Base-by-base conservation (phyloP, 495 filamentous ascomycete species). In the Sporormia fimetaria region DNA sequence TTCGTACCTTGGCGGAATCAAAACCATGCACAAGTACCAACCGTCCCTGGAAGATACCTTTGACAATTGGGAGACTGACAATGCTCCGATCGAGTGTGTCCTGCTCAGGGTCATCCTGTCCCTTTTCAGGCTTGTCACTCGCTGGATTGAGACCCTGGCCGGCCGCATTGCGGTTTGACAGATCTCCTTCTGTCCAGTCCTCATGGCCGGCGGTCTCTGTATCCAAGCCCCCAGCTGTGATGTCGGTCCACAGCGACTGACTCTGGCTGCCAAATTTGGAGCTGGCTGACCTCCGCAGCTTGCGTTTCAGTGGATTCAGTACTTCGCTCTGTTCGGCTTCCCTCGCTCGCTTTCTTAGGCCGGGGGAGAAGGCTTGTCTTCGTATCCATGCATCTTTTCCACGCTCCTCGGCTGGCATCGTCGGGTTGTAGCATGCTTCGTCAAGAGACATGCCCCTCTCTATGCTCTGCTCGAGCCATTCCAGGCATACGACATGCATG, bases 391-490 rank as follows among this genome's bases (percentile, higher is more conserved):
- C 88, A 4, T 78, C 82, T 6, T 65, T 64, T 0, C 90, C 90
- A 52, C 84, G 76, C 54, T 84, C 65, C 47, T 80, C 75, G 8
- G 47, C 32, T 5, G 84, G 75, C 8, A 87, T 44, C 22, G 64
- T 59, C 1, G 83, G 87, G 56, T 90, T 76, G 58, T 93, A 98
- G 42, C 73, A 72, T 8, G 67, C 67, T 54, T 94, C 92, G 21
- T 94, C 81, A 16, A 98, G 67, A 2, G 82, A 79, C 85, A 98
- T 87, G n/a, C 90, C 92, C 39, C 90, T 76, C 51, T 83, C 77
- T 38, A 90, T 49, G 54, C 87, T 87, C 44, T 96, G 78, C 18
- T 73, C 62, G 31, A 96, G 69, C 90, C 90, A 98, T 58, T 93
- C 81, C 23, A 76, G 54, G 3, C 77, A 73, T 18, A 96, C 83